Evolutionary conservation across 75 land plant genomes (phyloP), one percentile per base, ranked within the genome.

Genomic region (Cunninghamia lanceolata): DNA sequence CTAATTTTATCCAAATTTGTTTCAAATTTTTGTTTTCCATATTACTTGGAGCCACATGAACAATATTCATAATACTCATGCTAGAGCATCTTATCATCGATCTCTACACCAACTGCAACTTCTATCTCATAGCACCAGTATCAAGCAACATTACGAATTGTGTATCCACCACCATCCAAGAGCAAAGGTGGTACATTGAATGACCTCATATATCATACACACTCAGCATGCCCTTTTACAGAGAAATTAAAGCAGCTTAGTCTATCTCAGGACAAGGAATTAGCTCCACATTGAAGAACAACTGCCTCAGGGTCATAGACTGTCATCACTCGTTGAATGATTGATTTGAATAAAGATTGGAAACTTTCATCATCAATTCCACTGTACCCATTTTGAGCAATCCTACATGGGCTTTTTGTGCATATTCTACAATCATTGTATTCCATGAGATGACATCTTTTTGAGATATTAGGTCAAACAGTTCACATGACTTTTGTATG

Each of bases 91-190:
- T 94, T 94, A 86, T 95, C 93, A 59, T 94, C 95, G 47, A 93
- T 84, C 45, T 95, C 97, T 15, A 92, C 90, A 68, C 95, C 97
- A 86, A 94, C 88, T 82, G 97, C 97, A 71, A 95, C 97, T 38
- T 89, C 97, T 8, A 95, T 94, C 95, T 95, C 96, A 87, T 95
- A 95, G 90, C 92, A 92, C 96, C 96, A 95, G 80, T 94, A 95
- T n/a, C 96, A 90, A 34, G 96, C 96, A 83, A 95, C 96, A 89
- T 95, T 95, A 46, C 96, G 84, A 53, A 95, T 90, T 45, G 96
- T 95, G 85, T 95, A 95, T 1, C 96, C 87, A 95, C n/a, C n/a
- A n/a, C n/a, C n/a, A n/a, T n/a, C n/a, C n/a, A n/a, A n/a, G n/a
- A n/a, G n/a, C n/a, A n/a, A 84, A 85, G 93, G 79, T 40, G 96